These are phyloP conservation scores for Tetratostichococcus sp. DNA, from an alignment of 139 green algal species.

Conservation along the genomic window DNA sequence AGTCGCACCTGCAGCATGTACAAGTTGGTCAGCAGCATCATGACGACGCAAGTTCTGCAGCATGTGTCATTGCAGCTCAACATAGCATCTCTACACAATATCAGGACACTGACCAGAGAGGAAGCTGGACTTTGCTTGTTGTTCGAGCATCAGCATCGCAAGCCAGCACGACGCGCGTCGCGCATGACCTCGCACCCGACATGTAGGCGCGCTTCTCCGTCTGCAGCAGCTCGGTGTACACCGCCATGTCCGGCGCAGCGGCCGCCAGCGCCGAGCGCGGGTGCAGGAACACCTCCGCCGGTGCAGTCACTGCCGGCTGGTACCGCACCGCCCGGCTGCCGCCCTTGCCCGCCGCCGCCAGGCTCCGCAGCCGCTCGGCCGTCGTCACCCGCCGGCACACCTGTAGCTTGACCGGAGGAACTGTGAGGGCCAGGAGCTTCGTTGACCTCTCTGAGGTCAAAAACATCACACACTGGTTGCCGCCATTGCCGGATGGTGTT, in stretches of 20 bases:
- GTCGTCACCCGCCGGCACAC: slow-evolving; percentile 45
- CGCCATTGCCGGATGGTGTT: too few relatives aligned
- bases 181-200: slow-evolving; percentile 18
- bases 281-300: slow-evolving; percentile 83
- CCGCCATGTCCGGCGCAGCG: slow-evolving; percentile 64
- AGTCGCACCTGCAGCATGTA: slow-evolving; percentile 40
- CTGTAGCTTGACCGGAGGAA: background rate
- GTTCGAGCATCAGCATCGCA: too few relatives aligned
- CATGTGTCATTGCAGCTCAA: too few relatives aligned
- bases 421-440: too few relatives aligned
- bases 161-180: too few relatives aligned
- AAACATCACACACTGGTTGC: too few relatives aligned
- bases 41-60: too few relatives aligned
- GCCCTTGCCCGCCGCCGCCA: slow-evolving; percentile 4
- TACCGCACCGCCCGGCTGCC: slow-evolving; percentile 14
- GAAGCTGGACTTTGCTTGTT: too few relatives aligned
- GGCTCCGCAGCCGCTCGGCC: slow-evolving; percentile 35
- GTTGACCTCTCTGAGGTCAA: too few relatives aligned
- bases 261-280: slow-evolving; percentile 65
- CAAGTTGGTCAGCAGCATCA: background rate
- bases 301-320: slow-evolving; percentile 13
- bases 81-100: too few relatives aligned
- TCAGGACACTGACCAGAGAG: too few relatives aligned
- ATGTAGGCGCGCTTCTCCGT: slow-evolving; percentile 87
- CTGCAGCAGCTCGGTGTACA: slow-evolving; percentile 74